Base-by-base conservation (phyloP, 2,329 filamentous ascomycete species). In the Clarireedia monteithiana region DNA sequence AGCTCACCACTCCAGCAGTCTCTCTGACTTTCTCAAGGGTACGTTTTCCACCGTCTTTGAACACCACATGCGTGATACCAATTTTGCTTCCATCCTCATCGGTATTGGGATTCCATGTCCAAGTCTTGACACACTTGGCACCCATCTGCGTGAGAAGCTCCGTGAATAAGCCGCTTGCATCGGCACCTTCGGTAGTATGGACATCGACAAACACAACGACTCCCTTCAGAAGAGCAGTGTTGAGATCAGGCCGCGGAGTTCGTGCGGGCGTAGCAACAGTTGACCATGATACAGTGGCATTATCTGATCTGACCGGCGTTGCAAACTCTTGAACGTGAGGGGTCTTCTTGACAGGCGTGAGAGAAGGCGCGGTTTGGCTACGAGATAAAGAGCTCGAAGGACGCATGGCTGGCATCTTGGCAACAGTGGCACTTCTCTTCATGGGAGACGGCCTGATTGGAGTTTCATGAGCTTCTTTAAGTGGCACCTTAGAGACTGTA, bases 31-130 rank as follows among this genome's bases (percentile, higher is more conserved):
- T 95, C 67, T 95, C 86, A 62, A 96, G 72, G 0, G 90, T 95
- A 26, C 85, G 78, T 66, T 86, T 85, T 44, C 84, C 84, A 47
- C 91, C 91, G 66, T 95, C 91, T 70, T 95, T 96, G 76, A 85
- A 96, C 6, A 96, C 83, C 6, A 96, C 88, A 67, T 96, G 91
- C 0, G 90, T 95, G 64, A 95, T 89, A 5, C 85, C 87, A 58
- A 89, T 75, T 68, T 83, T 86, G 49, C 59, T 64, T 15, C 66
- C 64, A 49, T 66, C 61, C 15, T 64, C 62, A 39, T 70, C 72
- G 53, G 55, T 59, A 54, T 62, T 64, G 15, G 63, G 61, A 65
- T 85, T 86, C 85, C 88, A 91, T 46, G 75, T 75, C 89, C 89
- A 94, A 14, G 77, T 78, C 71, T 85, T 88, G 45, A 91, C 79